Base-by-base conservation (phyloP, 148 eudicot genomes). In the Selenicereus undatus region DNA sequence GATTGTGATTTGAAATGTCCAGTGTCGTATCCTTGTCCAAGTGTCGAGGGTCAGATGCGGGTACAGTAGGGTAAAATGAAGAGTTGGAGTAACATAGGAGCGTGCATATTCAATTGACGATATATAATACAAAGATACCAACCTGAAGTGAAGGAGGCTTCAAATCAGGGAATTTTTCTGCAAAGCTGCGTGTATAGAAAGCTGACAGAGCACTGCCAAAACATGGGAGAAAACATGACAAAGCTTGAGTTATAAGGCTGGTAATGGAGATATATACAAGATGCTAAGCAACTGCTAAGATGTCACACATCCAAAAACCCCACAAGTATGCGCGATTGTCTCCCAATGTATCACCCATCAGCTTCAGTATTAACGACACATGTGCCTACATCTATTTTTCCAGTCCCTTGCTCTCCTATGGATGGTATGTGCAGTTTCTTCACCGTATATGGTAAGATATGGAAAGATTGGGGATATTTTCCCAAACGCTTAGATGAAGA, bases 141-240 rank as follows among this genome's bases (percentile, higher is more conserved):
- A 97, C 99, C 99, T 92, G 99, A 56, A 94, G 93, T 73, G 87
- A 89, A 81, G 98, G 98, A 79, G 99, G 95, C 90, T 86, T 94
- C 81, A 92, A 80, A 78, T 90, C 93, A 30, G 91, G 87, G 73
- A 81, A 71, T 81, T 83, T 89, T 85, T 94, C 98, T 18, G 93
- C 93, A 75, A 94, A 88, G 79, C 88, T 91, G 54, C 99, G 89
- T 79, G 97, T 91, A 78, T 97, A 97, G 84, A 97, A 97, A 80
- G 99, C 95, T 76, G 99, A 93, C 85, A 97, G 83, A 90, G 90
- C 90, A 89, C 99, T 97, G 95, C 88, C 90, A 75, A 71, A 82
- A 78, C 79, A 76, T 80, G 35, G 54, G 48, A 84, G n/a, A 62
- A 64, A 83, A 45, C 35, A 39, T 50, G 56, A 24, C 22, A 52